phyloP scores from a whole-genome alignment of 2,329 filamentous ascomycete species.

The Trichophyton rubrum region DNA sequence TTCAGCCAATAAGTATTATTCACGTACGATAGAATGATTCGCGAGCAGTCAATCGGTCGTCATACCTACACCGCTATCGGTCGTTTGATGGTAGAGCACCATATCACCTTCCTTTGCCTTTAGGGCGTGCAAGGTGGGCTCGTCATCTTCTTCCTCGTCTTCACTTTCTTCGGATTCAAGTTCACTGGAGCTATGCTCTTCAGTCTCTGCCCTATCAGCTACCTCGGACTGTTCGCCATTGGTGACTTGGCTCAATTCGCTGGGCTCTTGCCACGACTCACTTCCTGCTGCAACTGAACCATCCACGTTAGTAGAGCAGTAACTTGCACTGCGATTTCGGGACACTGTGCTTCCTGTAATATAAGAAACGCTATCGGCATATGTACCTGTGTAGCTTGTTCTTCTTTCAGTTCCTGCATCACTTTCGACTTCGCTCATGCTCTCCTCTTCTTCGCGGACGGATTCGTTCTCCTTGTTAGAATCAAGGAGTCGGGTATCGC shows the following conservation, averaged over 20 bases:
- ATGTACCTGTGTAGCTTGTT: slow-evolving; percentile 32
- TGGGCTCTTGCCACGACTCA: slow-evolving; percentile 16
- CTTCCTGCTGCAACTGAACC: slow-evolving; percentile 21
- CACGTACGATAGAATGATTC: not conserved
- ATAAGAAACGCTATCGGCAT: slow-evolving; percentile 32
- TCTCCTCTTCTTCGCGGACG: slow-evolving; percentile 52
- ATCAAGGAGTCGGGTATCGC: slow-evolving; percentile 42
- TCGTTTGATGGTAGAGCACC: slow-evolving; percentile 15
- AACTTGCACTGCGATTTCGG: slow-evolving; percentile 29
- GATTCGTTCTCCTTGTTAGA: slow-evolving; percentile 50
- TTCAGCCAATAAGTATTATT: slow-evolving; percentile 12
- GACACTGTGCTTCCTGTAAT: slow-evolving; percentile 30
- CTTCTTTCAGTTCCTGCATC: slow-evolving; percentile 38
- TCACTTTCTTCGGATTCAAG: not conserved
- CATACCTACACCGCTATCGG: slow-evolving; percentile 21
- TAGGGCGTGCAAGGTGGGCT: slow-evolving; percentile 12
- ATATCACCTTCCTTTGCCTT: slow-evolving; percentile 17
- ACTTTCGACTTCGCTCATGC: slow-evolving; percentile 33
- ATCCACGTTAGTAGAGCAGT: slow-evolving; percentile 26
- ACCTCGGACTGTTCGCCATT: not conserved
- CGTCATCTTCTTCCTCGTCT: slow-evolving; percentile 9
- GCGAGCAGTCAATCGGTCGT: not conserved
- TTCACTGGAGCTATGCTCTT: not conserved
- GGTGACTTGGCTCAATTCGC: slow-evolving; percentile 6
- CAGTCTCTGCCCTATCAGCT: not conserved